These are phyloP conservation scores for Coemansia sp. DNA, from an alignment of 192 early-diverging fungal species.

Conservation along the genomic window DNA sequence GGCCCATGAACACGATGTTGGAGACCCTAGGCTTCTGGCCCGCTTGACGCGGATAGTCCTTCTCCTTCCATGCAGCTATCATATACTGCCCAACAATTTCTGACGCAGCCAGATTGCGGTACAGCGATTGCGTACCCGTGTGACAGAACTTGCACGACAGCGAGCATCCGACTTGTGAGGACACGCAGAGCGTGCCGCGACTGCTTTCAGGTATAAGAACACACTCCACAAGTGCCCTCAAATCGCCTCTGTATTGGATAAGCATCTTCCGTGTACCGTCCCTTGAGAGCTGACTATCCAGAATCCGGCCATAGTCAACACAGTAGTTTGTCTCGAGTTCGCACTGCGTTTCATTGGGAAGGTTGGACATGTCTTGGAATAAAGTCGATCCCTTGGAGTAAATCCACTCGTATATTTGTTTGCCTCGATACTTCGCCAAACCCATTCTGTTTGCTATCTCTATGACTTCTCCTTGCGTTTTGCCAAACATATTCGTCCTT, in stretches of 20 bases:
- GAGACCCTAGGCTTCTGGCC: conserved; percentile 58
- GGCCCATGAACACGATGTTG: conserved; percentile 94
- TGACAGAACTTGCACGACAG: conserved; percentile 87
- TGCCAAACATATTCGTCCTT: conserved; percentile 40
- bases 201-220: conserved; percentile 74
- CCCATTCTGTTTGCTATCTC: conserved; percentile 7
- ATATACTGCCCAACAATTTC: conserved; percentile 75
- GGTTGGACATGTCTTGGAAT: conserved; percentile 68
- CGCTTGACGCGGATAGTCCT: conserved; percentile 59
- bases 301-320: conserved; percentile 60
- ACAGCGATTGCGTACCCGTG: conserved; percentile 84
- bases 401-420: conserved; percentile 45
- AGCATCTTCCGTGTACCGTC: conserved; percentile 68
- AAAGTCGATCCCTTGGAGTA: conserved; percentile 56
- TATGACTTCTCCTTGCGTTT: conserved; percentile 16
- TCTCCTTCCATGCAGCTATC: conserved; percentile 59
- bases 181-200: conserved; percentile 74
- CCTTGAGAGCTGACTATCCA: conserved; percentile 56
- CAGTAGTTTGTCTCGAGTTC: conserved; percentile 54
- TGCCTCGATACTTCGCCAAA: conserved; percentile 27
- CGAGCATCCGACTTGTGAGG: conserved; percentile 84
- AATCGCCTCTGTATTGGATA: conserved; percentile 58
- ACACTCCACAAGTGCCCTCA: conserved; percentile 66
- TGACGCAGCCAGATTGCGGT: conserved; percentile 68
- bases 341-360: conserved; percentile 56